A percentile compares a stretch with the other conserved stretches of the same genome.
These are phyloP conservation scores for Hypomyces rosellus DNA, from an alignment of 2,329 filamentous ascomycete species.

Conservation along the genomic window DNA sequence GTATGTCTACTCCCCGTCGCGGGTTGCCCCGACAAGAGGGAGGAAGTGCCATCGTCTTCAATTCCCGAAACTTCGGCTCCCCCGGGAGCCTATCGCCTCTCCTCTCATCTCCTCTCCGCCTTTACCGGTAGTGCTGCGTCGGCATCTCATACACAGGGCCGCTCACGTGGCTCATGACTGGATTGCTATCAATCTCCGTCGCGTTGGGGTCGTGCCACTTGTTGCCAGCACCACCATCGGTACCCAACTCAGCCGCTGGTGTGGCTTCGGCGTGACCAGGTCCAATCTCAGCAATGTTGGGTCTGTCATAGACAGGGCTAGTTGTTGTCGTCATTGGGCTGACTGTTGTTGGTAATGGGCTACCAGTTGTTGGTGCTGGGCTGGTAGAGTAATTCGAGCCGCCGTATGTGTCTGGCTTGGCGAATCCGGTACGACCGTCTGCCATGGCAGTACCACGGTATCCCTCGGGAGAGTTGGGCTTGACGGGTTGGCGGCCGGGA, in stretches of 20 bases:
- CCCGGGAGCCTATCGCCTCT: neutral
- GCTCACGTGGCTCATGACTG: conserved; percentile 26
- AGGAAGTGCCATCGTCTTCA: neutral
- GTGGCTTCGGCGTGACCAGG: neutral
- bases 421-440: conserved; percentile 33
- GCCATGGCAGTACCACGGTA: conserved; percentile 35
- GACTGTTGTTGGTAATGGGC: conserved; percentile 13
- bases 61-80: neutral
- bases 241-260: conserved; percentile 26
- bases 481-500: conserved; percentile 21
- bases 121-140: conserved; percentile 30
- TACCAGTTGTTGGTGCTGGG: conserved; percentile 15
- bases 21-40: neutral
- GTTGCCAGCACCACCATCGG: conserved; percentile 22
- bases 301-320: conserved; percentile 9
- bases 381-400: conserved; percentile 24
- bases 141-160: conserved; percentile 39
- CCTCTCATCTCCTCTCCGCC: neutral
- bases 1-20: neutral
- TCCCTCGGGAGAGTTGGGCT: conserved; percentile 24
- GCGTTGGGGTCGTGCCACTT: conserved; percentile 31
- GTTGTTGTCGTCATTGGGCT: conserved; percentile 4
- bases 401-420: conserved; percentile 31
- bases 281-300: conserved; percentile 14
- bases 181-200: conserved; percentile 33